Percentiles rank a stretch among this genome's conserved stretches.
phyloP scores from a whole-genome alignment of 1,139 yeast species.

The Yamadazyma mexicana region DNA sequence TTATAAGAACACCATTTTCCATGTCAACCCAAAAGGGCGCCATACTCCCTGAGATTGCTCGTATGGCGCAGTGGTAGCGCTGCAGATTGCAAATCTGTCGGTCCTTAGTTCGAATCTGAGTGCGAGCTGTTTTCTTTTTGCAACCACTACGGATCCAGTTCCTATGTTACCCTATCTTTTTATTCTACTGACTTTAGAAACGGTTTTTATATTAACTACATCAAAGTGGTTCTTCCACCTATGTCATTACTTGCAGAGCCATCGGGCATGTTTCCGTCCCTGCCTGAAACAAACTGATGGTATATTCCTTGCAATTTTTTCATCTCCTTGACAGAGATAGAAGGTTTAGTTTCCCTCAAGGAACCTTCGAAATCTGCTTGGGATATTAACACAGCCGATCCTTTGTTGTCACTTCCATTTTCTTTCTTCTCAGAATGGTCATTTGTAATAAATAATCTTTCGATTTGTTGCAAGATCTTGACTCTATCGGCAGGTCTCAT shows the following conservation, averaged over 20 bases:
- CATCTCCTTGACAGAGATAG: conserved; percentile 75
- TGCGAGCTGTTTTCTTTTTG: conserved; percentile 39
- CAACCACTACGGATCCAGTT: too few relatives aligned
- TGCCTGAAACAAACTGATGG: conserved; percentile 67
- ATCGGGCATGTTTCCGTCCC: conserved; percentile 89
- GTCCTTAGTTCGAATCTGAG: conserved; percentile 55
- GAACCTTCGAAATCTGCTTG: conserved; percentile 63
- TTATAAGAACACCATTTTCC: too few relatives aligned
- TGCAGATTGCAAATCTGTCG: conserved; percentile 58
- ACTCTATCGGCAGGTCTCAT: conserved; percentile 48
- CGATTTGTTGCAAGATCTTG: conserved; percentile 46
- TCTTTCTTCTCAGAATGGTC: conserved; percentile 1
- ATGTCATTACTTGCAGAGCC: conserved; percentile 81
- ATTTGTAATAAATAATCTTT: conserved; percentile 28
- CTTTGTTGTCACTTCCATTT: conserved; percentile 6
- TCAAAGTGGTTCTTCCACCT: conserved; percentile 80
- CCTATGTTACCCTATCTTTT: too few relatives aligned
- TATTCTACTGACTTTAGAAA: too few relatives aligned
- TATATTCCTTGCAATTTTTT: conserved; percentile 65
- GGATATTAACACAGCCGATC: conserved; percentile 37
- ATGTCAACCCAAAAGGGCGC: not conserved
- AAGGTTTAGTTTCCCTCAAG: conserved; percentile 76
- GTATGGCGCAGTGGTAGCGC: conserved; percentile 59
- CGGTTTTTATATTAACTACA: conserved; percentile 33
- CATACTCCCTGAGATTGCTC: conserved; percentile 28